Evolutionary conservation across 2,329 filamentous ascomycete species (phyloP).

Genomic region (Nigrospora osmanthi): DNA sequence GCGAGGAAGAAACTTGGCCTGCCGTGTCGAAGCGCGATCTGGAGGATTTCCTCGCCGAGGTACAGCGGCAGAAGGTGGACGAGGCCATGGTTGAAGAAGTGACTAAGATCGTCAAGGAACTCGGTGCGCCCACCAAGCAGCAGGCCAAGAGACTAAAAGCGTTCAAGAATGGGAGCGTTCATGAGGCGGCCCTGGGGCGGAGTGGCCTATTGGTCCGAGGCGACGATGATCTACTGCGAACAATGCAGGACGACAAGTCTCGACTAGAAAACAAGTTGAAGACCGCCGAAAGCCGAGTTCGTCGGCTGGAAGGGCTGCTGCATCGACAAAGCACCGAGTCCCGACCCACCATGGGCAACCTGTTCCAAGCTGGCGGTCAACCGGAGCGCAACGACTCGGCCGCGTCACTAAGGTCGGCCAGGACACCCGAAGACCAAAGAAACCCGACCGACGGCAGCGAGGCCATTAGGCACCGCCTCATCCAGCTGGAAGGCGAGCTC

Average conservation of each 20-base stretch:
- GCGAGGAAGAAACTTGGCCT: slow-evolving; percentile 77
- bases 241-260: slow-evolving; percentile 74
- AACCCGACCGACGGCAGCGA: slow-evolving; percentile 36
- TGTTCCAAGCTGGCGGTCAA: slow-evolving; percentile 44
- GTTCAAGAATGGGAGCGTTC: slow-evolving; percentile 93
- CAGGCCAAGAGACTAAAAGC: slow-evolving; percentile 82
- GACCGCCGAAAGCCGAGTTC: slow-evolving; percentile 82
- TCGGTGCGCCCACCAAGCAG: slow-evolving; percentile 76
- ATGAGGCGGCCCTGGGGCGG: slow-evolving; percentile 81
- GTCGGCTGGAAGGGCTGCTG: slow-evolving; percentile 83
- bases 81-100: slow-evolving; percentile 63
- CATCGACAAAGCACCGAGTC: slow-evolving; percentile 68
- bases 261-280: slow-evolving; percentile 67
- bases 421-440: slow-evolving; percentile 33
- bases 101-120: slow-evolving; percentile 66
- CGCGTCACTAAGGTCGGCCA: slow-evolving; percentile 37
- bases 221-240: slow-evolving; percentile 74
- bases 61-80: slow-evolving; percentile 61
- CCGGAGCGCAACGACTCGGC: slow-evolving; percentile 42
- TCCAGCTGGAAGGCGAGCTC: slow-evolving; percentile 72
- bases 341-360: slow-evolving; percentile 42
- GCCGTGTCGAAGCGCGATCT: slow-evolving; percentile 67
- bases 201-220: slow-evolving; percentile 79
- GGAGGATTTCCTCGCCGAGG: slow-evolving; percentile 59
- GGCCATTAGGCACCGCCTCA: slow-evolving; percentile 37